Percentiles rank a stretch among this genome's conserved stretches.
Evolutionary conservation across 805 yeast genomes (phyloP).

Genomic region (Isabelozyma heimii): DNA sequence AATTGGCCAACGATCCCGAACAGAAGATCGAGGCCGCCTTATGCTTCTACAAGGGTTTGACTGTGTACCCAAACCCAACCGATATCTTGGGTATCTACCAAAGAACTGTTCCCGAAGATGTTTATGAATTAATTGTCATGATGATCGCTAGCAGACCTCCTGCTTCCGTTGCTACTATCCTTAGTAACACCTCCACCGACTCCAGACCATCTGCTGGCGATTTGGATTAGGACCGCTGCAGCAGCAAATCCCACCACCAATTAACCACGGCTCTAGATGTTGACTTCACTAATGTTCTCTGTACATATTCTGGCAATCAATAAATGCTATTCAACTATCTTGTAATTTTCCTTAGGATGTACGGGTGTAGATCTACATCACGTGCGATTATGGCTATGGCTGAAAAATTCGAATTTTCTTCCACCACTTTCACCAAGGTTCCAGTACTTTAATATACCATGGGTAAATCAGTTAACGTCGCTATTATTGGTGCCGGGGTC

Average conservation of each 20-base stretch:
- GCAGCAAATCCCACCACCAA: neutral
- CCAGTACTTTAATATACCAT: constrained; percentile 4
- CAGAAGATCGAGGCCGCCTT: constrained; percentile 82
- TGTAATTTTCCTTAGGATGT: neutral
- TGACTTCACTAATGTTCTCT: neutral
- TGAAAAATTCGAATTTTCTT: neutral
- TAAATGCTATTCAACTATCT: neutral
- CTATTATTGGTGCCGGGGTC: constrained; percentile 77
- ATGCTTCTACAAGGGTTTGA: constrained; percentile 87
- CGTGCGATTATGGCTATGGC: neutral
- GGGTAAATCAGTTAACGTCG: constrained; percentile 40
- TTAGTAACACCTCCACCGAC: constrained; percentile 39
- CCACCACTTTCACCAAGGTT: neutral
- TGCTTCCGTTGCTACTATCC: constrained; percentile 64
- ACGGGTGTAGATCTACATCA: neutral
- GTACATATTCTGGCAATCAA: neutral
- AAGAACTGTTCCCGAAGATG: constrained; percentile 77
- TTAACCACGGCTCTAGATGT: neutral
- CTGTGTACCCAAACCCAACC: constrained; percentile 92
- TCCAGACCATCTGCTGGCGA: constrained; percentile 29
- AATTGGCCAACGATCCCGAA: constrained; percentile 62
- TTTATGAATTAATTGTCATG: constrained; percentile 79
- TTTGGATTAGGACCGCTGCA: constrained; percentile 21
- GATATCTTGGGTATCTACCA: constrained; percentile 88
- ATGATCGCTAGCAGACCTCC: constrained; percentile 94